phyloP scores from a whole-genome alignment of 257 asterid genomes.

The Scutellaria barbata region DNA sequence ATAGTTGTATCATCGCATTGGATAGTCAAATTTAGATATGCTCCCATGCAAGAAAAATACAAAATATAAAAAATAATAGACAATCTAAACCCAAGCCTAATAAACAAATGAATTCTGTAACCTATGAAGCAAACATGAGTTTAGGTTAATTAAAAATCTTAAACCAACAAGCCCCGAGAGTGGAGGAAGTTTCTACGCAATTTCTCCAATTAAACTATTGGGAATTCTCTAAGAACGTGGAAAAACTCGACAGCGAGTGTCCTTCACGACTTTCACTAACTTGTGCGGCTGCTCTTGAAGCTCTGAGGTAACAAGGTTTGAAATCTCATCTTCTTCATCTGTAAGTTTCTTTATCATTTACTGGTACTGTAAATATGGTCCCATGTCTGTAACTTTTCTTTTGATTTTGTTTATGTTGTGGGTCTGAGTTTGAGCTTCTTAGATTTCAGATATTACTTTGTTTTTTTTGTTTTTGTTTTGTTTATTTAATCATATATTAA shows the following conservation, averaged over 20 bases:
- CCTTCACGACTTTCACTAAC: neutral
- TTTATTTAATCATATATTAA: neutral
- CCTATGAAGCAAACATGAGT: too few relatives aligned
- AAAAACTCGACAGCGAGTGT: too few relatives aligned
- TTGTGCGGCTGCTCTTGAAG: slow-evolving; percentile 27
- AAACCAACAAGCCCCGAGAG: too few relatives aligned
- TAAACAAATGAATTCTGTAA: too few relatives aligned
- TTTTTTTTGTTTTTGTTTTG: too few relatives aligned
- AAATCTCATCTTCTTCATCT: slow-evolving; percentile 4
- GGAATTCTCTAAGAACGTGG: too few relatives aligned
- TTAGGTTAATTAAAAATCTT: too few relatives aligned
- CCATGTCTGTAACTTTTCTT: neutral
- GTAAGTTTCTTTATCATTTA: slow-evolving; percentile 31
- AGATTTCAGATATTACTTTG: neutral
- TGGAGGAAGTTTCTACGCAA: slow-evolving; percentile 40
- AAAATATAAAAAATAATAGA: too few relatives aligned
- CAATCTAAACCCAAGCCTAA: too few relatives aligned
- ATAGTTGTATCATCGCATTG: slow-evolving; percentile 15
- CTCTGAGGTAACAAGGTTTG: slow-evolving; percentile 36
- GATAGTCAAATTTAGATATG: neutral
- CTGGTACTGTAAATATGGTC: neutral
- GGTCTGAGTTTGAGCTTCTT: neutral
- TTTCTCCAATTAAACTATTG: neutral
- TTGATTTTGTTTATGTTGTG: neutral
- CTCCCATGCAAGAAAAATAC: too few relatives aligned